Base-by-base conservation (phyloP, 164 flowering plant species). In the Brasenia schreberi region DNA sequence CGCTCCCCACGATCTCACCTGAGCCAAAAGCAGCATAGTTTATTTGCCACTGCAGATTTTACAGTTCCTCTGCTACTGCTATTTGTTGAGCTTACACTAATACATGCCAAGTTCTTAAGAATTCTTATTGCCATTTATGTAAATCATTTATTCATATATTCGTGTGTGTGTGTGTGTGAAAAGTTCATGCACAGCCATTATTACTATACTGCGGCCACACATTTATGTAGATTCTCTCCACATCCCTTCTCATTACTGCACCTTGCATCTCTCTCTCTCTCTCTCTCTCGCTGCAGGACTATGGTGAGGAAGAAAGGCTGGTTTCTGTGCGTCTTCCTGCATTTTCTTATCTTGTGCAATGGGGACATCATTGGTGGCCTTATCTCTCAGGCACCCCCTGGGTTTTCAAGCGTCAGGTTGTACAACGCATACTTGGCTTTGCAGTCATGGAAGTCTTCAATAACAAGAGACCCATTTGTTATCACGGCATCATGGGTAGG, bases 381-480 rank as follows among this genome's bases (percentile, higher is more conserved):
- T 11, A 42, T 27, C 63, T 7, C 42, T 58, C 71, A 72, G 67
- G 19, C 61, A 63, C 75, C 85, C 53, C 42, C 78, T 43, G 75
- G 65, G 18, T 62, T 77, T 58, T 43, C 87, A 18, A 61, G n/a
- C 39, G 58, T 86, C 70, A 81, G 49, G n/a, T 77, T 74, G 4
- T 43, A 62, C 65, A 71, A 42, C 23, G 90, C 96, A 1, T 86
- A 80, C 81, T 73, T 78, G 63, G 97, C 95, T 64, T 84, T 93
- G 12, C 98, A 93, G 68, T 80, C 96, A 62, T 93, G 98, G 98
- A 93, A 89, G 80, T 76, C 83, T 14, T 90, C 97, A 43, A 89
- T 93, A 7, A 77, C 84, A 42, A 85, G 82, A 12, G 98, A 93
- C 75, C 97, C 98, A 64, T n/a, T 44, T 7, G 81, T 81, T 61